A percentile compares a stretch with the other conserved stretches of the same genome.
Conservation (phyloP, 2,329 filamentous ascomycete genomes). For the Ceratocystis smalleyi region DNA sequence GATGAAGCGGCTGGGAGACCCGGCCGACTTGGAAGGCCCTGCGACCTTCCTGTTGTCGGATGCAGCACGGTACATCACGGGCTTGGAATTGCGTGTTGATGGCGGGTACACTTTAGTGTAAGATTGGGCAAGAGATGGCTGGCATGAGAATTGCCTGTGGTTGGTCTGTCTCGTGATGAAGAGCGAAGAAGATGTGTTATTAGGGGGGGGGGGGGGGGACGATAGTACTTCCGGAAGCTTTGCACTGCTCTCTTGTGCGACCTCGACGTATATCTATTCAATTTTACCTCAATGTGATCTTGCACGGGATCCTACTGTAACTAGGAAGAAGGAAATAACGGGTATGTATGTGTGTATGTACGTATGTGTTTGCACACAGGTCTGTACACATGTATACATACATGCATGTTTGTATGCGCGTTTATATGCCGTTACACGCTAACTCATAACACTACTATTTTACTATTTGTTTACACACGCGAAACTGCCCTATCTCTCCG, state of each 20-base stretch:
- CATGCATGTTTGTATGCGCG: neutral
- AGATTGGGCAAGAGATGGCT: neutral
- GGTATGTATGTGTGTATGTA: neutral
- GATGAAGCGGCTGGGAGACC: conserved; percentile 81
- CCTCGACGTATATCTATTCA: neutral
- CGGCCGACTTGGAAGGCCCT: conserved; percentile 84
- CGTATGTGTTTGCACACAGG: neutral
- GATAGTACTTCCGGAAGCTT: neutral
- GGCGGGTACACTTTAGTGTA: conserved; percentile 61
- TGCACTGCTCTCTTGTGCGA: neutral
- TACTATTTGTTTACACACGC: neutral
- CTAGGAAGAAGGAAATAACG: neutral
- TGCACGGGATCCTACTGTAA: neutral
- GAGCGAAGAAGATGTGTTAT: neutral
- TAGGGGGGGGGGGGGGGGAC: neutral
- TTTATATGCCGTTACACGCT: neutral
- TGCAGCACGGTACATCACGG: conserved; percentile 54
- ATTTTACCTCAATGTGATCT: neutral
- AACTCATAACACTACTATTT: neutral
- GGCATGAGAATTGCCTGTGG: neutral
- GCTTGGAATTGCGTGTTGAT: conserved; percentile 67
- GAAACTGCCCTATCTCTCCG: too few species aligned
- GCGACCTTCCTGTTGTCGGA: conserved; percentile 76
- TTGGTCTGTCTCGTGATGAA: neutral
- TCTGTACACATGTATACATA: neutral